Base-by-base conservation (phyloP, 2,329 filamentous ascomycete genomes). In the Colletotrichum limetticola region DNA sequence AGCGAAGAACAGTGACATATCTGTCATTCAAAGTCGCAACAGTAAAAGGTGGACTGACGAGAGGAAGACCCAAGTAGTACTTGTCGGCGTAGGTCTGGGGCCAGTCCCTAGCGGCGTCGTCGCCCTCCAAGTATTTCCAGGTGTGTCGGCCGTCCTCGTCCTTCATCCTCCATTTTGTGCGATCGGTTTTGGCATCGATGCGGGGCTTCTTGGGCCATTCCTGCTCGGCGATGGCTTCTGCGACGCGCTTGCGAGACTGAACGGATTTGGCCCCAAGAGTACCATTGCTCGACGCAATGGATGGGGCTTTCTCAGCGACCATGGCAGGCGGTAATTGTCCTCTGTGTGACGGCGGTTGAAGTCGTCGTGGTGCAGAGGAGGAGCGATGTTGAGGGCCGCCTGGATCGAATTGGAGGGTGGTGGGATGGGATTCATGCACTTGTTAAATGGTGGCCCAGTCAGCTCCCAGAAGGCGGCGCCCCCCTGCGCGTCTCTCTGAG, bases 81-180 rank as follows among this genome's bases (percentile, higher is more conserved):
- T 95, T 98, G 80, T 99, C 97, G n/a, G 95, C 94, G 68, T 87
- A 88, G 28, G 90, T 93, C 83, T 98, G 95, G 5, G 96, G 95
- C 95, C 96, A 98, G 70, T 90, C 85, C 77, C 93, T 86, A 8
- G 88, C 83, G 68, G 94, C 91, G 72, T 94, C 88, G 28, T 91
- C 88, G 66, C 97, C 92, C 11, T 90, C 90, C 3, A 99, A 86
- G 80, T 98, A 99, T 78, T 97, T 94, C 97, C 97, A 99, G 63
- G 94, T 98, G 78, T 98, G 95, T 68, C 94, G 89, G 61, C 97
- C 96, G 64, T 90, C 89, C 72, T 97, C 94, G 79, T 97, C 93
- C 74, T 91, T 89, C 80, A 98, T 84, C 74, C 97, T 90, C 97
- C 97, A 99, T 82, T 93, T 88, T 8, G 91, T 89, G 76, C 90